Conservation (phyloP, 805 yeast species). For the Kregervanrija fluxuum region DNA sequence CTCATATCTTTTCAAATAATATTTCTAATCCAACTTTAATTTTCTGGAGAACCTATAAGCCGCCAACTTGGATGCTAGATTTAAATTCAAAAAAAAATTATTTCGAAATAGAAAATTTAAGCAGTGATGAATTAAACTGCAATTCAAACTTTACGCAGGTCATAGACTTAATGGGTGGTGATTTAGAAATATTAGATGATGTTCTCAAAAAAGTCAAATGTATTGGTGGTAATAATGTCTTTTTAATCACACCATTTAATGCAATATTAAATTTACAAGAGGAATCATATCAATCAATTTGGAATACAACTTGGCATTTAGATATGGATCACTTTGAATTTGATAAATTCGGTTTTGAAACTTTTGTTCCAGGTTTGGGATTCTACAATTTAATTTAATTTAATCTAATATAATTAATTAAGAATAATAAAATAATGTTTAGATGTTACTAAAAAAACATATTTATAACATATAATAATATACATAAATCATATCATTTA, state of each 20-base stretch:
- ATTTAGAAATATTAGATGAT: constrained; percentile 19
- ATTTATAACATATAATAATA: not conserved
- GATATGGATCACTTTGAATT: constrained; percentile 73
- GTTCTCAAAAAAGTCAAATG: constrained; percentile 4
- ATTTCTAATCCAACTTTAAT: constrained; percentile 34
- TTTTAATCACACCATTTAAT: constrained; percentile 24
- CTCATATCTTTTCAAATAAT: constrained; percentile 13
- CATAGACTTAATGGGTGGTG: constrained; percentile 42
- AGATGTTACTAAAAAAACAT: not conserved
- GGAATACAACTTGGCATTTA: constrained; percentile 42
- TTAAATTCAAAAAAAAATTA: not conserved
- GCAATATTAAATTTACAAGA: constrained; percentile 12
- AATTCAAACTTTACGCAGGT: constrained; percentile 10
- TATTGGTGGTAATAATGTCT: constrained; percentile 2
- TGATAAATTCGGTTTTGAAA: constrained; percentile 28
- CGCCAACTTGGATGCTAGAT: constrained; percentile 76
- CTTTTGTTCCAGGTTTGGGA: constrained; percentile 58
- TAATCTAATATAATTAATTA: not conserved
- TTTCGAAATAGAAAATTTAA: no score
- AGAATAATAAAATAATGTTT: not conserved
- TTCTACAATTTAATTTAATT: constrained; percentile 32
- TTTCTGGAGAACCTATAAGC: constrained; percentile 94
- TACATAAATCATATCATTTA: constrained; percentile 40
- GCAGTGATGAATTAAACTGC: no score
- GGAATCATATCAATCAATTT: constrained; percentile 11